Base-by-base conservation (phyloP, 768 basidiomycete genomes). In the Podaxis sp. region DNA sequence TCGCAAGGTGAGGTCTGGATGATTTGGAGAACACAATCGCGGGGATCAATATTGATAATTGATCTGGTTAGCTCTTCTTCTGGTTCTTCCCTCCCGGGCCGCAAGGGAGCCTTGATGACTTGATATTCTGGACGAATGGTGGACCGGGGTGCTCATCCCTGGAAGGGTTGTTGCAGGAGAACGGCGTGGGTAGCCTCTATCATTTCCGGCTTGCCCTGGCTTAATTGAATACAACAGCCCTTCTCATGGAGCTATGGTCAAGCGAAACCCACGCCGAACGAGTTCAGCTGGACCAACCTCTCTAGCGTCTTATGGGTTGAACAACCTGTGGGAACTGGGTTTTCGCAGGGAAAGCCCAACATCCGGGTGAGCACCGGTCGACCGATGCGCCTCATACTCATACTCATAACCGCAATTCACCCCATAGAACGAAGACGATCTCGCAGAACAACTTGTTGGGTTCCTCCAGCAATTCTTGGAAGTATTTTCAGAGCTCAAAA, bases 71-170 rank as follows among this genome's bases (percentile, higher is more conserved):
- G 88, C 80, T 91, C 15, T 92, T 88, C 77, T 92, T 92, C 75
- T 91, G 90, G 90, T 88, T 90, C 74, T 91, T 90, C 77, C 90
- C 90, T 58, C 88, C 90, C 1, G 89, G 88, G 3, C 87, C 88
- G 0, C 75, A 85, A 66, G 90, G 89, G 19, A 88, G 85, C 65
- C 69, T 82, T 3, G 88, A 92, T 67, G 89, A 91, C 68, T 68
- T 92, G 49, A 87, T 91, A 36, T 89, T 91, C 72, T 91, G 90
- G 89, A 89, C 86, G 4, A 91, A 90, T 65, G 90, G 90, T n/a
- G 89, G 90, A 0, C 90, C 90, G 0, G 89, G 90, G 29, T 91
- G 90, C 67, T 90, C 88, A 11, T 88, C 89, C 1, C 75, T 91
- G 0, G 85, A 89, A 69, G 90, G 89, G 17, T 71, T 87, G 38